A percentile compares a stretch with the other conserved stretches of the same genome.
Conservation (phyloP, 2,329 filamentous ascomycete species). For the Penicillium capsulatum region DNA sequence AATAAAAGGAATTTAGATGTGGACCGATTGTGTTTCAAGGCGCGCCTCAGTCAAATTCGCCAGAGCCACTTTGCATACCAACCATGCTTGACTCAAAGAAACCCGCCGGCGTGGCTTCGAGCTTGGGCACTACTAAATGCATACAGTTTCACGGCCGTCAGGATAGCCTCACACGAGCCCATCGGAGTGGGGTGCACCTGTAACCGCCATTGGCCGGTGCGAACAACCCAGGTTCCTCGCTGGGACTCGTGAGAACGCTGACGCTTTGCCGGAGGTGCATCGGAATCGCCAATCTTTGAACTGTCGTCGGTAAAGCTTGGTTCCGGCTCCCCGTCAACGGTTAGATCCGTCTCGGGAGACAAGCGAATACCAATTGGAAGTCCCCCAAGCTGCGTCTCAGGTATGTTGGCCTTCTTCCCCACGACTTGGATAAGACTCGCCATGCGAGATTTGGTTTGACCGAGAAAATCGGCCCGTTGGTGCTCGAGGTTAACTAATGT, state of each 20-base stretch:
- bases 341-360: slow-evolving; percentile 47
- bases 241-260: slow-evolving; percentile 44
- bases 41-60: too few relatives aligned
- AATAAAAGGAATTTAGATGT: too few relatives aligned
- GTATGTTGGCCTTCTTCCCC: slow-evolving; percentile 71
- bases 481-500: slow-evolving; percentile 54
- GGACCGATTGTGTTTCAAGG: too few relatives aligned
- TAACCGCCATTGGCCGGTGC: slow-evolving; percentile 67
- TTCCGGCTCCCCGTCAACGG: slow-evolving; percentile 37
- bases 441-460: slow-evolving; percentile 65
- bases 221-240: slow-evolving; percentile 56
- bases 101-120: slow-evolving; percentile 62
- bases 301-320: slow-evolving; percentile 27
- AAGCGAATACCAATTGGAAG: slow-evolving; percentile 63
- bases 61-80: too few relatives aligned
- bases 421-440: slow-evolving; percentile 73
- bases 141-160: slow-evolving; percentile 73
- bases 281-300: slow-evolving; percentile 22
- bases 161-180: slow-evolving; percentile 61
- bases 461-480: slow-evolving; percentile 67
- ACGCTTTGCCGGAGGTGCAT: slow-evolving; percentile 31
- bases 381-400: slow-evolving; percentile 55
- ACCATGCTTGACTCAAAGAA: too few relatives aligned
- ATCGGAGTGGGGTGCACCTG: slow-evolving; percentile 54
- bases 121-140: slow-evolving; percentile 62